Evolutionary conservation across 257 asterid genomes (phyloP).

Genomic region (Pogostemon cablin): DNA sequence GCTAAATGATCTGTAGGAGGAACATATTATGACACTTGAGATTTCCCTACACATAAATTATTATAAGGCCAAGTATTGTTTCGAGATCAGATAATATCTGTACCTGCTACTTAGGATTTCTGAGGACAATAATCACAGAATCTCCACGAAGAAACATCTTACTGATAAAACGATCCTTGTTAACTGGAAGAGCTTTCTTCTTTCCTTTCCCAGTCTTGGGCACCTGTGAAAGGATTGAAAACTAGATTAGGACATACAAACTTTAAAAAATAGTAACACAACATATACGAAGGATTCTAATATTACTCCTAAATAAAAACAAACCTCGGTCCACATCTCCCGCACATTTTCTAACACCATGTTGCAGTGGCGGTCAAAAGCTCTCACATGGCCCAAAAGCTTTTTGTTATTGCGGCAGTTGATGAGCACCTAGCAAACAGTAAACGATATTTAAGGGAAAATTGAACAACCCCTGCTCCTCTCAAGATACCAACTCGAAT

Average conservation of each 20-base stretch:
- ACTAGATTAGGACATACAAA: constrained; percentile 13
- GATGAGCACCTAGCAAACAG: constrained; percentile 61
- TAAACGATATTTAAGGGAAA: constrained; percentile 5
- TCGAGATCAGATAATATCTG: constrained; percentile 8
- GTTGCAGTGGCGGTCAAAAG: constrained; percentile 91
- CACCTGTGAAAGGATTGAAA: constrained; percentile 44
- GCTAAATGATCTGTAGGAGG: constrained; percentile 3
- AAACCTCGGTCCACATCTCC: constrained; percentile 98
- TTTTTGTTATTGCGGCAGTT: constrained; percentile 89
- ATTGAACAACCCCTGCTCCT: neutral
- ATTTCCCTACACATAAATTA: constrained; percentile 6
- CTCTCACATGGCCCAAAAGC: constrained; percentile 88
- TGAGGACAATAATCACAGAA: constrained; percentile 85
- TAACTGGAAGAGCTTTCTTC: constrained; percentile 87
- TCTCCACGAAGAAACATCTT: constrained; percentile 96
- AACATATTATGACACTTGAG: neutral
- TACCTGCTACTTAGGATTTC: constrained; percentile 81
- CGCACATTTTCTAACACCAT: constrained; percentile 91
- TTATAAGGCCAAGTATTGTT: neutral
- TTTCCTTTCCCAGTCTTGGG: constrained; percentile 93
- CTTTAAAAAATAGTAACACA: neutral
- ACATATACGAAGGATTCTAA: neutral
- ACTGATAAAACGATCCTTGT: constrained; percentile 83
- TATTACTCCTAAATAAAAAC: neutral
- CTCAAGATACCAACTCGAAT: neutral